Conservation (phyloP, 768 basidiomycete species). For the Favolaschia claudopus region DNA sequence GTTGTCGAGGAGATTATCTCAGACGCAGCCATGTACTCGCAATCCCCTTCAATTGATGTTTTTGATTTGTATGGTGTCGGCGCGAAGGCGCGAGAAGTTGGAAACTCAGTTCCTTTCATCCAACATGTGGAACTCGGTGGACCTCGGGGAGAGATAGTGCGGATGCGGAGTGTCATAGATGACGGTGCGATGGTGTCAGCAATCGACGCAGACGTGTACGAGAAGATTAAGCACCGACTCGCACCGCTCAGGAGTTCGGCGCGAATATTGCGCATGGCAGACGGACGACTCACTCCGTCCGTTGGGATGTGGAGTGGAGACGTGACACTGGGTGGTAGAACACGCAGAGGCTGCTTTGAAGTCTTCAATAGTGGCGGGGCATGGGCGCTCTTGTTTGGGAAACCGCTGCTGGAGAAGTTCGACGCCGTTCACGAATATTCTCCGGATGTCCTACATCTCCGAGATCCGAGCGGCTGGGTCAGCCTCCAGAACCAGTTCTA, state of each 20-base stretch:
- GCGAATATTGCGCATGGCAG: slow-evolving; percentile 22
- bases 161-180: slow-evolving; percentile 6
- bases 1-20: not conserved
- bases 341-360: slow-evolving; percentile 7
- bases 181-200: not conserved
- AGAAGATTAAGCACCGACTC: slow-evolving; percentile 4
- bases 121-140: not conserved
- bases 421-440: slow-evolving; percentile 14
- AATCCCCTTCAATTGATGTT: not conserved
- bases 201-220: not conserved
- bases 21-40: not conserved
- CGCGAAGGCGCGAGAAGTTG: not conserved
- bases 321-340: slow-evolving; percentile 1
- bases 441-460: not conserved
- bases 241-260: not conserved
- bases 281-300: slow-evolving; percentile 16
- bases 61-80: slow-evolving; percentile 15
- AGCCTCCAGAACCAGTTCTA: not conserved
- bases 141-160: slow-evolving; percentile 4
- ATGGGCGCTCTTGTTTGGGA: slow-evolving; percentile 20
- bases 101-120: slow-evolving; percentile 3
- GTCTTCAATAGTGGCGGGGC: slow-evolving; percentile 20
- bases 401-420: slow-evolving; percentile 20
- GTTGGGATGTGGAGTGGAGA: slow-evolving; percentile 18
- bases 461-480: not conserved